Conservation (phyloP, 176 grass and related monocot species). For the Ananas comosus region DNA sequence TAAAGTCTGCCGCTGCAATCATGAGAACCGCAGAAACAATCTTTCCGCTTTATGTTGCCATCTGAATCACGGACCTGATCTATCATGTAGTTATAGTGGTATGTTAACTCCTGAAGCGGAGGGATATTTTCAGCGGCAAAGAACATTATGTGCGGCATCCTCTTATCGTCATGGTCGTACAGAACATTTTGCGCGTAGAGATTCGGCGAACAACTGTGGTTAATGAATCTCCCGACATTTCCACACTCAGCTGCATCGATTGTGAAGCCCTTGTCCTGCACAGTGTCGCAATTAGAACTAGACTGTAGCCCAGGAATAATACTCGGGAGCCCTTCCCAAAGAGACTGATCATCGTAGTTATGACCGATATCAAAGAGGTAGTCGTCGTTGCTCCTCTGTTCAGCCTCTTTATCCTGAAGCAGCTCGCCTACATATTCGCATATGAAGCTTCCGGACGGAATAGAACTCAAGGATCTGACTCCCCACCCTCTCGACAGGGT, state of each 20-base stretch:
- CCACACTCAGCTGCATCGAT: slow-evolving; percentile 54
- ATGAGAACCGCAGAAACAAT: slow-evolving; percentile 45
- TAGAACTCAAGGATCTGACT: slow-evolving; percentile 64
- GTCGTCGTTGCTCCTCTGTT: slow-evolving; percentile 43
- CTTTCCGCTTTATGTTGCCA: slow-evolving; percentile 33
- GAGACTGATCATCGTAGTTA: slow-evolving; percentile 34
- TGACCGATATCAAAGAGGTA: slow-evolving; percentile 66
- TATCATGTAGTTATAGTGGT: slow-evolving; percentile 56
- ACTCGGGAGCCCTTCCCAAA: slow-evolving; percentile 28
- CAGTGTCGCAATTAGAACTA: slow-evolving; percentile 6
- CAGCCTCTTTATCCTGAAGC: slow-evolving; percentile 34
- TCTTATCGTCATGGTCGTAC: slow-evolving; percentile 57
- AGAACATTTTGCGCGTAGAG: slow-evolving; percentile 68
- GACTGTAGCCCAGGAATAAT: slow-evolving; percentile 9
- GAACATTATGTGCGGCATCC: slow-evolving; percentile 66
- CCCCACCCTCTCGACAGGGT: slow-evolving; percentile 60
- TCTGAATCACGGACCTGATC: slow-evolving; percentile 22
- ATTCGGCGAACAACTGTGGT: slow-evolving; percentile 71
- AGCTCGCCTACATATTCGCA: slow-evolving; percentile 75
- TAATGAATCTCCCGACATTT: slow-evolving; percentile 78
- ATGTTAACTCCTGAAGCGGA: slow-evolving; percentile 70
- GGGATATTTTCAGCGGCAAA: slow-evolving; percentile 72
- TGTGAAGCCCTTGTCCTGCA: slow-evolving; percentile 45
- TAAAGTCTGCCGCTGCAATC: slow-evolving; percentile 46
- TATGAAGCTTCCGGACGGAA: slow-evolving; percentile 62